Conservation (phyloP, 495 filamentous ascomycete genomes). For the Schizothecium vesticola region DNA sequence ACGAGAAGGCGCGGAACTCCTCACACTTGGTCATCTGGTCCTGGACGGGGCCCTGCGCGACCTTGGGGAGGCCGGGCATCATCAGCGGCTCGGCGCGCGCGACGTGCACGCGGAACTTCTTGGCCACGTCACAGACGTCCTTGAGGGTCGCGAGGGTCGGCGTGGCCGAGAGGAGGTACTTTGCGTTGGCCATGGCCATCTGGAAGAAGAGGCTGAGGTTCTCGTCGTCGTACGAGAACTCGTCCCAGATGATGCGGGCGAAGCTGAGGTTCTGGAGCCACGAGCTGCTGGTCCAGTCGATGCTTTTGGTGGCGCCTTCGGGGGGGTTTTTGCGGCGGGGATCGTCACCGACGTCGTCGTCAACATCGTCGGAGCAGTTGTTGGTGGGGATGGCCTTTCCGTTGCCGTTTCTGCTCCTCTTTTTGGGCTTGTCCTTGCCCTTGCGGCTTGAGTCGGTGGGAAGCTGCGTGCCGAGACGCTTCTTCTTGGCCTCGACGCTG, state of each 20-base stretch:
- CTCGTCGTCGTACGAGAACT: constrained; percentile 54
- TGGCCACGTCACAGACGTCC: constrained; percentile 55
- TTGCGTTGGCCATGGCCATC: constrained; percentile 43
- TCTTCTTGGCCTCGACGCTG: neutral
- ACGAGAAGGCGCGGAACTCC: constrained; percentile 21
- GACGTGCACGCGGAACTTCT: constrained; percentile 48
- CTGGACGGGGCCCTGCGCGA: constrained; percentile 26
- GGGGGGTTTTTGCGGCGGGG: neutral
- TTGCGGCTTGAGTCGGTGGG: neutral
- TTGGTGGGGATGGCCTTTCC: neutral
- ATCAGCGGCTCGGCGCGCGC: constrained; percentile 30
- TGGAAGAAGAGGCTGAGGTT: constrained; percentile 28
- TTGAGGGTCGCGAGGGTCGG: constrained; percentile 53
- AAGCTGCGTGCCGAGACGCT: neutral
- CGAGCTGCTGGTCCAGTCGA: constrained; percentile 11
- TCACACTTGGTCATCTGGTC: constrained; percentile 28
- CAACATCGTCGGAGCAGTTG: neutral
- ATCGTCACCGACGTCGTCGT: neutral
- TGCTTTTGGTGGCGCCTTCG: neutral
- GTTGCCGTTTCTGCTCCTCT: neutral
- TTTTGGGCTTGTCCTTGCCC: neutral
- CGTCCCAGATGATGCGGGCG: constrained; percentile 61
- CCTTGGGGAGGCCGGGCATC: constrained; percentile 30
- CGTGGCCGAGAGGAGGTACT: constrained; percentile 67
- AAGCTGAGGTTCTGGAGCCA: constrained; percentile 56